Percentiles rank a stretch among this genome's conserved stretches.
Conservation (phyloP, 2,329 filamentous ascomycete genomes). For the Esteya vermicola region DNA sequence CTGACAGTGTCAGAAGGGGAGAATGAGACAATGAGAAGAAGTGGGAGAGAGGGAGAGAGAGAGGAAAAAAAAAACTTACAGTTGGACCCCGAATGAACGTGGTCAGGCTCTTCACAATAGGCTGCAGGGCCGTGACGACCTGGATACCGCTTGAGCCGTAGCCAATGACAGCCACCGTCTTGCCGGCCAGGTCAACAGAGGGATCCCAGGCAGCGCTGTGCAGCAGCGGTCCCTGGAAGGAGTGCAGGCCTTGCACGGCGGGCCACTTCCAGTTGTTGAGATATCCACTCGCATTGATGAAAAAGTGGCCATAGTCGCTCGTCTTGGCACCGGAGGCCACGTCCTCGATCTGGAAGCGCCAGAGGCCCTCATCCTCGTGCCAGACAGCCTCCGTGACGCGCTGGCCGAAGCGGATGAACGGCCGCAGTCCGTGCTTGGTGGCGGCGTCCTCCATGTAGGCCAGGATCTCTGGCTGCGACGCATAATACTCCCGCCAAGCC, state of each 20-base stretch:
- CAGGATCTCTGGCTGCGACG: conserved; percentile 5
- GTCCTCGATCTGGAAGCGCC: conserved; percentile 3
- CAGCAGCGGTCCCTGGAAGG: conserved; percentile 8
- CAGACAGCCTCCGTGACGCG: conserved; percentile 4
- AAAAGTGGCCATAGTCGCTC: conserved; percentile 25
- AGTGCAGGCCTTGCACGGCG: conserved; percentile 6
- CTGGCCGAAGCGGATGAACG: conserved; percentile 6
- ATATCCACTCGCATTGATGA: conserved; percentile 32
- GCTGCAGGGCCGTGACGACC: conserved; percentile 19
- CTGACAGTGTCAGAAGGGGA: conserved; percentile 8
- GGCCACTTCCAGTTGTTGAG: conserved; percentile 37
- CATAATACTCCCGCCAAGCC: conserved; percentile 8
- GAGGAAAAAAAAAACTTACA: conserved; percentile 24
- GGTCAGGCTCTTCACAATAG: conserved; percentile 17
- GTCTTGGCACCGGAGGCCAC: neutral
- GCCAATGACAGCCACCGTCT: conserved; percentile 9
- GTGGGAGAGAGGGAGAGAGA: no score
- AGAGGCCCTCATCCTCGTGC: conserved; percentile 7
- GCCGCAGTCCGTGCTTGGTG: conserved; percentile 3
- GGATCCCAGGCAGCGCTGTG: conserved; percentile 12
- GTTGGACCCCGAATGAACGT: conserved; percentile 5
- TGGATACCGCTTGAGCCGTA: conserved; percentile 8
- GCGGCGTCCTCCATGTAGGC: conserved; percentile 6
- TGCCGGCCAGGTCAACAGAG: conserved; percentile 6
- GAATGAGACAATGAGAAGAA: no score